Conservation (phyloP, 2,329 filamentous ascomycete species). For the Hyphodiscus sp. region DNA sequence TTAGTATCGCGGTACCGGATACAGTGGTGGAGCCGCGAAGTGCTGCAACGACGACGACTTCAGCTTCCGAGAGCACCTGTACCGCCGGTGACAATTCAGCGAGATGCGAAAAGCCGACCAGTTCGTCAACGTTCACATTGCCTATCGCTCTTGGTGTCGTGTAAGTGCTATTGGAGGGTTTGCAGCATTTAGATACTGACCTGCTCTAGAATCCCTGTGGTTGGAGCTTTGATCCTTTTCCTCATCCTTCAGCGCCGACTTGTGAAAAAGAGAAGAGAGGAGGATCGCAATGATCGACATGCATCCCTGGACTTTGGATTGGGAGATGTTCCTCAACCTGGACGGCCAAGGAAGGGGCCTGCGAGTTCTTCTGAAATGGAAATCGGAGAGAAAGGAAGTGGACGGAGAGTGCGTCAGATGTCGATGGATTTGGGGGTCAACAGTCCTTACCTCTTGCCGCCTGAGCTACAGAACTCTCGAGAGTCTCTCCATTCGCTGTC, state of each 20-base stretch:
- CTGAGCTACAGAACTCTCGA: constrained; percentile 67
- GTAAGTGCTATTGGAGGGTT: constrained; percentile 45
- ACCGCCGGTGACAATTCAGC: constrained; percentile 27
- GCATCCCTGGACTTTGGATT: constrained; percentile 91
- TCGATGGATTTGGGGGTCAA: constrained; percentile 63
- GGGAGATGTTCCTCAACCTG: constrained; percentile 40
- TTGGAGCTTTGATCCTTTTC: constrained; percentile 59
- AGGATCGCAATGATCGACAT: constrained; percentile 82
- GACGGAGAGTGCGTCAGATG: constrained; percentile 43
- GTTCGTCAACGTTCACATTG: constrained; percentile 49
- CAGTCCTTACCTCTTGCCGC: constrained; percentile 91
- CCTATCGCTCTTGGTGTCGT: constrained; percentile 63
- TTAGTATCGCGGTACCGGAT: constrained; percentile 21
- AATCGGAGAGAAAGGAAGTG: constrained; percentile 32
- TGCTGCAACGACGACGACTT: constrained; percentile 16
- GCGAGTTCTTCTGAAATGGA: constrained; percentile 3
- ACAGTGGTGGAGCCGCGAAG: constrained; percentile 20
- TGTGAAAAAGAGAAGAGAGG: constrained; percentile 60
- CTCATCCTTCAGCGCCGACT: constrained; percentile 75
- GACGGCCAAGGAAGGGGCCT: constrained; percentile 13
- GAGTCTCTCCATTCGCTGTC: constrained; percentile 86
- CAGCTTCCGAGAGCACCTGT: constrained; percentile 25
- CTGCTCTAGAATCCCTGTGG: constrained; percentile 63
- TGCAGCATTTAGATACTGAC: constrained; percentile 2
- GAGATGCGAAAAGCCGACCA: constrained; percentile 54